Base-by-base conservation (phyloP, 1,284 basidiomycete genomes). In the Leccinum angustisporum region DNA sequence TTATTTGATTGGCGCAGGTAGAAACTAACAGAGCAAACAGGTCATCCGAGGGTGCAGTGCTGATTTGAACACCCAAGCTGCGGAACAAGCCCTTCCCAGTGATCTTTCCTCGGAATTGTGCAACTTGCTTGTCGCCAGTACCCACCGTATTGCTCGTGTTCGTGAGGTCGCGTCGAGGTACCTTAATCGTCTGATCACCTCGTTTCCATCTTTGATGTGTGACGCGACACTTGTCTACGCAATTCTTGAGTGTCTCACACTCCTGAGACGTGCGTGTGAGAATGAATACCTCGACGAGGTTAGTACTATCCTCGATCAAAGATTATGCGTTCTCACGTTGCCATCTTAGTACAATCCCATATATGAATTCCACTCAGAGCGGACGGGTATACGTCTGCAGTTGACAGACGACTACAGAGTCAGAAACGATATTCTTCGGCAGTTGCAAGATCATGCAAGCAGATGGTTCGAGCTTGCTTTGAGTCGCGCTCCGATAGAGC, bases 121-220 rank as follows among this genome's bases (percentile, higher is more conserved):
- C 59, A 79, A 78, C 38, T 81, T 99, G 36, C 83, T 98, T 38
- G 81, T 95, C 6, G 83, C 82, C 38, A 91, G 91, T 73, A 95
- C 94, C 6, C 94, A 98, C 75, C 86, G 94, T 14, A 86, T 94
- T 60, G 79, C 84, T 38, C 91, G 91, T 72, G 92, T 92, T 58
- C 85, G 97, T 48, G 88, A 91, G 43, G 83, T 94, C 25, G 93
- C 97, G 1, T 84, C 89, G 58, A 87, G 85, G 73, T 97, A 93
- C 71, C 81, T 97, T 30, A 87, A 95, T 75, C 86, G 88, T 46
- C 80, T 99, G 53, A 87, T 98, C 66, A 90, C 88, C n/a, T 93
- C 92, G 1, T 97, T 98, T 77, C 96, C 97, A 0, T 95, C 94
- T 8, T 79, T 99, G 63, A 90, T 98, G 83, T 98, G 96, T 76